phyloP scores from a whole-genome alignment of 495 filamentous ascomycete species.

The Saxophila tyrrhenica region DNA sequence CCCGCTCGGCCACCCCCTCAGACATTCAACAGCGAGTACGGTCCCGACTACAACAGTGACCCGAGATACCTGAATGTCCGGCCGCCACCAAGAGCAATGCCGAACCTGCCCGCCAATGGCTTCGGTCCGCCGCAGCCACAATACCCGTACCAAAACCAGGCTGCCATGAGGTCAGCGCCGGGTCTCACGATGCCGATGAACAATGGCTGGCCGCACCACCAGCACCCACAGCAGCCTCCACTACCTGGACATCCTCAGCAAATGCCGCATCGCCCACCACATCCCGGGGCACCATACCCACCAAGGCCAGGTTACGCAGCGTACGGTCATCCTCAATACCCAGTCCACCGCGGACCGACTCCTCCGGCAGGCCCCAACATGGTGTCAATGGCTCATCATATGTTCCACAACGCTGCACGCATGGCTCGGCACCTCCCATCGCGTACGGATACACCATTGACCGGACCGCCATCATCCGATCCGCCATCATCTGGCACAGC shows the following conservation, averaged over 20 bases:
- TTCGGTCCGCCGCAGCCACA: slow-evolving; percentile 9
- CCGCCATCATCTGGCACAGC: slow-evolving; percentile 21
- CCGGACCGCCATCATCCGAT: slow-evolving; percentile 25
- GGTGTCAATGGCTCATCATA: slow-evolving; percentile 12
- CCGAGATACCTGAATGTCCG: slow-evolving; percentile 10
- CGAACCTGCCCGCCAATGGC: slow-evolving; percentile 3
- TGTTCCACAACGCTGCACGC: slow-evolving; percentile 21
- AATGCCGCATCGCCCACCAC: slow-evolving; percentile 1
- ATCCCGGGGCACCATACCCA: slow-evolving; percentile 6
- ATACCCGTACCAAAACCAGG: slow-evolving; percentile 9
- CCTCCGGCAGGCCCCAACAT: slow-evolving; percentile 4
- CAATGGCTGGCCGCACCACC: not conserved
- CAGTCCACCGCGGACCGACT: slow-evolving; percentile 7
- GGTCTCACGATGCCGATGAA: slow-evolving; percentile 6
- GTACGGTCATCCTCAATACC: slow-evolving; percentile 7
- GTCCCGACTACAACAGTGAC: slow-evolving; percentile 5
- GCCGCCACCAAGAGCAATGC: slow-evolving; percentile 17
- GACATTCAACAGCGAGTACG: slow-evolving; percentile 17
- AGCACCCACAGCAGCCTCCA: not conserved
- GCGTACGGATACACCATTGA: slow-evolving; percentile 17
- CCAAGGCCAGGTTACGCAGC: slow-evolving; percentile 8
- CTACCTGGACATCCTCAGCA: not conserved
- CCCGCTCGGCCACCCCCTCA: slow-evolving; percentile 6
- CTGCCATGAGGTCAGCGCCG: slow-evolving; percentile 13
- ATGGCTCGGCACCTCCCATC: slow-evolving; percentile 18